Evolutionary conservation across 768 basidiomycete species (phyloP), one percentile per base, ranked within the genome.

Genomic region (Tulasnella sp.): DNA sequence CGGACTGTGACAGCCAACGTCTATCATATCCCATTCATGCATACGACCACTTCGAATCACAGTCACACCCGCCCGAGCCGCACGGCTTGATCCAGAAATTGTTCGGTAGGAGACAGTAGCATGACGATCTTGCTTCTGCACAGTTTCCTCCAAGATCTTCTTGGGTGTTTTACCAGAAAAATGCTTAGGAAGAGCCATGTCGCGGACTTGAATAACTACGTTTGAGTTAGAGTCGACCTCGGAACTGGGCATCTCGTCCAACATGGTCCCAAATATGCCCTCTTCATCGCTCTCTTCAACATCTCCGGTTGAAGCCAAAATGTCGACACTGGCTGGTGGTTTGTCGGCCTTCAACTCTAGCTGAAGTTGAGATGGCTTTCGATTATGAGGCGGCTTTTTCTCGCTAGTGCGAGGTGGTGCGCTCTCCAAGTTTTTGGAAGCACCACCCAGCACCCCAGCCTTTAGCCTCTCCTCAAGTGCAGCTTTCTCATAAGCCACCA

Each of bases 81-180:
- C 87, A 5, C 87, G 77, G 62, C 81, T 83, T n/a, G 65, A 56
- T 1, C 79, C 76, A 19, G 85, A 86, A 27, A 90, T 65, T 22
- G 69, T 65, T 19, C 60, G 69, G 62, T 85, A 93, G 5, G 75
- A 70, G 52, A 88, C 69, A 12, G 78, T 77, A 19, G 89, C 89
- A 63, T 83, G 83, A 56, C 74, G 73, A 64, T 91, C 84, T 16
- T 66, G 58, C 60, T 82, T 87, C 12, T 68, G 63, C 2, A 89
- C 79, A 16, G 72, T 70, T 53, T 88, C 85, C 47, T 71, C 63
- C 33, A 98, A 72, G 4, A 88, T 63, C 13, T 62, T 67, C 64
- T 84, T 91, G 8, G 93, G 89, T 12, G 83, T 81, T 34, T 77
- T 79, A 31, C 85, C 83, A 32, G 85, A 79, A 71, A 80, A 81